A percentile compares a stretch with the other conserved stretches of the same genome.
phyloP scores from a whole-genome alignment of 1,284 basidiomycete genomes.

The Athelia sp. region DNA sequence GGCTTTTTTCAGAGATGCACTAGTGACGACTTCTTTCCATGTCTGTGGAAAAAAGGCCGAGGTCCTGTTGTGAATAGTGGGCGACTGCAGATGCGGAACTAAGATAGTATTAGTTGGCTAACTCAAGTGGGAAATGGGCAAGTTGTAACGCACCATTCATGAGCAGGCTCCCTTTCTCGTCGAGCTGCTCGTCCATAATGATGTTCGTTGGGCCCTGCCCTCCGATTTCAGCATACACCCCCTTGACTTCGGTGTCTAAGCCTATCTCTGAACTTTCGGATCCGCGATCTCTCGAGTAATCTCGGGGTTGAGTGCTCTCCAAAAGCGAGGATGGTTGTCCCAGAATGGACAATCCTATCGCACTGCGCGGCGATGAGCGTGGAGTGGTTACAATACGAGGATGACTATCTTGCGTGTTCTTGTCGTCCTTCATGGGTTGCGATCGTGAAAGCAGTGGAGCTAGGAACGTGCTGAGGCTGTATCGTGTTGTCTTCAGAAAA shows the following conservation, averaged over 20 bases:
- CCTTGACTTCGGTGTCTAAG: slow-evolving; percentile 19
- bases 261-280: slow-evolving; percentile 2
- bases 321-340: slow-evolving; percentile 31
- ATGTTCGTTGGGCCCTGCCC: slow-evolving; percentile 27
- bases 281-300: slow-evolving; percentile 15
- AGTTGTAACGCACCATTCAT: slow-evolving; percentile 41
- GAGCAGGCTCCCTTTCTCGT: slow-evolving; percentile 42
- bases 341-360: slow-evolving; percentile 30
- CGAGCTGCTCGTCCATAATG: slow-evolving; percentile 50
- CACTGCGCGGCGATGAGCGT: slow-evolving; percentile 24
- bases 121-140: not conserved
- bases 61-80: slow-evolving; percentile 35
- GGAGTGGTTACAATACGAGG: slow-evolving; percentile 22
- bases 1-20: slow-evolving; percentile 42
- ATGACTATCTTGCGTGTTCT: not conserved
- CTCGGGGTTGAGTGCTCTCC: slow-evolving; percentile 3
- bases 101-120: not conserved
- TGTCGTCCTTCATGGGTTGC: not conserved
- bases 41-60: slow-evolving; percentile 28
- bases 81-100: slow-evolving; percentile 52
- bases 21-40: slow-evolving; percentile 24
- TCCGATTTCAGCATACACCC: slow-evolving; percentile 22
- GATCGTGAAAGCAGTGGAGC: slow-evolving; percentile 3
- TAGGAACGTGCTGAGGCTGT: slow-evolving; percentile 29
- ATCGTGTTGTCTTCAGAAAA: slow-evolving; percentile 11